Evolutionary conservation across 208 protist species (phyloP), one percentile per base, ranked within the genome.

Genomic region (Kentomonas sorsogonicus): DNA sequence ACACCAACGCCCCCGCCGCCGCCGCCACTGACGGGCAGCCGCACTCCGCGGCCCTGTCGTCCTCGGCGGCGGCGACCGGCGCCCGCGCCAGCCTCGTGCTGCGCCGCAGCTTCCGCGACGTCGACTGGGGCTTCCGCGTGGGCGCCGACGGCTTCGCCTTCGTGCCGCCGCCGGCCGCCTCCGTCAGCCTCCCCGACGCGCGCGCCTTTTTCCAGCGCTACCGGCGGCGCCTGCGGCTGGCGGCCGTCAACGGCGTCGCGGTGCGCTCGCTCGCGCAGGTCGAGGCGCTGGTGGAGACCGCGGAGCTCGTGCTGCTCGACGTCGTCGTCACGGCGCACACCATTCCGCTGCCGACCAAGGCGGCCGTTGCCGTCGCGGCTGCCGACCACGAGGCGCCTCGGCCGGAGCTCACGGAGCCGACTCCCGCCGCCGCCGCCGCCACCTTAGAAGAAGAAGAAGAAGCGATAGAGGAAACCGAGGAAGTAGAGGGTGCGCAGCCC

Each of bases 191-290:
- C 46, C 46, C 46, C 23, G 11, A 20, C 3, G 59, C 29, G 22
- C 43, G 30, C n/a, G 9, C 1, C 5, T 78, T 78, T 45, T 31
- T 79, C 26, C n/a, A 31, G 16, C 60, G 64, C 23, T 82, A 82
- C 56, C 20, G 23, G n/a, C 52, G 29, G 15, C 73, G 72, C 15
- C 69, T 90, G 18, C 53, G 63, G 31, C 53, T 90, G 6, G 54
- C 79, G 18, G 60, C 69, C 10, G 73, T 90, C 31, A 90, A 90
- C 54, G 83, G 83, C 0, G 76, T 90, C 20, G 76, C 84, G 66
- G 79, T 83, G 13, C 65, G 56, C 27, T 64, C 69, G n/a, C 11
- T 40, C 9, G 60, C 22, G 36, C 83, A 90, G 60, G 70, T 67
- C 13, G 58, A 53, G 58, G 59, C 70, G 22, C 60, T 90, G 20